These are phyloP conservation scores for Prinsepia uniflora DNA, from an alignment of 306 rosid species.

Conservation along the genomic window DNA sequence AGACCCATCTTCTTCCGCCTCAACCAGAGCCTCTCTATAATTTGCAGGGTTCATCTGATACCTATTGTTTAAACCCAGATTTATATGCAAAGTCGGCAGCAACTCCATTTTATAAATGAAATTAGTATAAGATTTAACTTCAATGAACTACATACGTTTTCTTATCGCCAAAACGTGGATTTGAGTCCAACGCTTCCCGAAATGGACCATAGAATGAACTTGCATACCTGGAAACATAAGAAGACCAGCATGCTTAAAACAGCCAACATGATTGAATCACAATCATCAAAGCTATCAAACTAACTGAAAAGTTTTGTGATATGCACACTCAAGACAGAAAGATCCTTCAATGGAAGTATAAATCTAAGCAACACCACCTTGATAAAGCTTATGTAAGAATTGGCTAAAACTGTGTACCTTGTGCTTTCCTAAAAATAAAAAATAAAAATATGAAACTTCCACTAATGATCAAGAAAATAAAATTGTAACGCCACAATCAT, in stretches of 20 bases:
- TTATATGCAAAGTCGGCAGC: slow-evolving; percentile 33
- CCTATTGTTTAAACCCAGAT: slow-evolving; percentile 43
- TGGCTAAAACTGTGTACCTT: neutral
- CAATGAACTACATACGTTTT: slow-evolving; percentile 58
- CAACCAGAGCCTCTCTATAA: slow-evolving; percentile 82
- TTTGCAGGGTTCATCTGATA: slow-evolving; percentile 98
- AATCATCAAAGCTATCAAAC: neutral
- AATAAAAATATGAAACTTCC: neutral
- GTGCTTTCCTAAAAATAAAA: neutral
- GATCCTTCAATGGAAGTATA: neutral
- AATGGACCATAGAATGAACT: slow-evolving; percentile 96
- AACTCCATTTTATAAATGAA: neutral
- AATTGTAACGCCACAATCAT: slow-evolving; percentile 8
- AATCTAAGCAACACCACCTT: neutral
- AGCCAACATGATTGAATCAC: slow-evolving; percentile 16
- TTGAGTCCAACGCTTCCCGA: slow-evolving; percentile 91
- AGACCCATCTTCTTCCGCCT: slow-evolving; percentile 75
- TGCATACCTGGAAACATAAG: slow-evolving; percentile 60
- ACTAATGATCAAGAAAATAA: slow-evolving; percentile 1
- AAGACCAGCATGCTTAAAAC: slow-evolving; percentile 13
- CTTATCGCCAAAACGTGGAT: slow-evolving; percentile 96
- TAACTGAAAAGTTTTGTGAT: neutral
- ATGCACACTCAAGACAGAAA: neutral
- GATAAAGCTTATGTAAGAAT: neutral
- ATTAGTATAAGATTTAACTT: slow-evolving; percentile 9